A percentile compares a stretch with the other conserved stretches of the same genome.
Conservation (phyloP, 352 stramenopile species). For the Phytophthora fragariae region DNA sequence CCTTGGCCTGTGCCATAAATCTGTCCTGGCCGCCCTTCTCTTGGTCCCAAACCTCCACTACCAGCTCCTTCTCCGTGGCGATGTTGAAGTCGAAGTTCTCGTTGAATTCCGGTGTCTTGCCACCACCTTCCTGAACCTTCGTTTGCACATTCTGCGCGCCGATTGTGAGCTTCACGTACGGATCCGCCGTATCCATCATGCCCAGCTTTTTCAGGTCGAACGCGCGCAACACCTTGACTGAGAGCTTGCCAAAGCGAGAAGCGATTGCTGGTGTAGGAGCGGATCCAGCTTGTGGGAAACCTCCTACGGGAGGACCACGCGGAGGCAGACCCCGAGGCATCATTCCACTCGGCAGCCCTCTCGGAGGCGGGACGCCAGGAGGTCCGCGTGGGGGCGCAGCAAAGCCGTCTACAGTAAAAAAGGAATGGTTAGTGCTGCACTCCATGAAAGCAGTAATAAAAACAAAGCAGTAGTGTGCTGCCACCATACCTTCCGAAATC, state of each 20-base stretch:
- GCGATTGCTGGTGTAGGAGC: conserved; percentile 54
- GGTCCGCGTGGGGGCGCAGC: conserved; percentile 44
- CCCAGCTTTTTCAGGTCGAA: conserved; percentile 93
- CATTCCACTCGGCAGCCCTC: conserved; percentile 33
- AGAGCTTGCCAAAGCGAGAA: conserved; percentile 92
- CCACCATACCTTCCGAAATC: conserved; percentile 23
- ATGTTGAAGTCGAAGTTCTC: conserved; percentile 96
- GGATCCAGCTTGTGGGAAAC: conserved; percentile 27
- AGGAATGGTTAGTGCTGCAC: conserved; percentile 3
- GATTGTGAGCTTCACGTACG: conserved; percentile 94
- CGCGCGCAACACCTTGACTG: conserved; percentile 91
- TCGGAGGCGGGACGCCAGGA: conserved; percentile 36
- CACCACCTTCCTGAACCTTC: conserved; percentile 89
- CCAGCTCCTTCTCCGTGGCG: conserved; percentile 94
- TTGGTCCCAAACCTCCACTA: conserved; percentile 94
- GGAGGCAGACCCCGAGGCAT: conserved; percentile 39
- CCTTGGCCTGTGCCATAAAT: conserved; percentile 92
- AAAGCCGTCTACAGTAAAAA: conserved; percentile 1
- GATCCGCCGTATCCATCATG: conserved; percentile 93
- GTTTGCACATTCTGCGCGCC: conserved; percentile 84
- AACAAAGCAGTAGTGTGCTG: background rate
- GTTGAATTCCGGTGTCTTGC: conserved; percentile 95
- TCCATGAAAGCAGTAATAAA: background rate
- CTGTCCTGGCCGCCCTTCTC: conserved; percentile 90
- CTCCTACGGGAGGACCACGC: conserved; percentile 27